phyloP scores from a whole-genome alignment of 1,284 basidiomycete genomes.

The Naganishia albida region DNA sequence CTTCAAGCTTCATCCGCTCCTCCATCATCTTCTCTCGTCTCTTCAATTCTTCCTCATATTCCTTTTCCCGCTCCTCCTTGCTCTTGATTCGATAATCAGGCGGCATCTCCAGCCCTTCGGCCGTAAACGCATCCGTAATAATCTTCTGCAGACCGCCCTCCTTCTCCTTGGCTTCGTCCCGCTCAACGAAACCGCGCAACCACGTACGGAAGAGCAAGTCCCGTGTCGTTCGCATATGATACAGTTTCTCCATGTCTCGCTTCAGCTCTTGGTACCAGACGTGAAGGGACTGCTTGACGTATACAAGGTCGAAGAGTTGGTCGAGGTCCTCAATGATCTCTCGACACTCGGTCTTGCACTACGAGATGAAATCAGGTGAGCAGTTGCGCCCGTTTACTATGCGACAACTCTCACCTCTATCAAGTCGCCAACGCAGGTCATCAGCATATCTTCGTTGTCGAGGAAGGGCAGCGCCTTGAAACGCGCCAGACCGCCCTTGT shows the following conservation, averaged over 20 bases:
- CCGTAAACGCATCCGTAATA: constrained; percentile 9
- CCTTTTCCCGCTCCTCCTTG: constrained; percentile 20
- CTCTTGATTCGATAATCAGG: constrained; percentile 25
- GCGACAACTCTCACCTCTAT: constrained; percentile 12
- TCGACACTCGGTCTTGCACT: constrained; percentile 15
- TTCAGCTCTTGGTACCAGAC: constrained; percentile 25
- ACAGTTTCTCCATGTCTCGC: constrained; percentile 13
- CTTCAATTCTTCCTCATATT: constrained; percentile 8
- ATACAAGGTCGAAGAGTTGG: constrained; percentile 23
- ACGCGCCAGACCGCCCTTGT: constrained; percentile 18
- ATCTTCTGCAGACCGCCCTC: constrained; percentile 24
- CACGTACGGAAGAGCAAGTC: constrained; percentile 26
- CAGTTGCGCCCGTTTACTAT: not conserved
- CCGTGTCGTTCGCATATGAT: constrained; percentile 19
- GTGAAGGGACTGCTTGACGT: constrained; percentile 21
- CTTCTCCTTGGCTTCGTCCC: constrained; percentile 24
- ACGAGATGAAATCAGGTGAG: not conserved
- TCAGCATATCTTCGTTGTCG: constrained; percentile 25
- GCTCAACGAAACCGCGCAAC: constrained; percentile 20
- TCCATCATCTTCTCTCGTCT: no score
- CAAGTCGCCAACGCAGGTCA: constrained; percentile 21
- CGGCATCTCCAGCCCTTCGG: constrained; percentile 19
- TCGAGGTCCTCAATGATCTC: constrained; percentile 28
- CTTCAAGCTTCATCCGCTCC: not conserved
- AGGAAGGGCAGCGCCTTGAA: constrained; percentile 24